These are phyloP conservation scores for Sutorius eximius DNA, from an alignment of 1,284 basidiomycete genomes.

Conservation along the genomic window DNA sequence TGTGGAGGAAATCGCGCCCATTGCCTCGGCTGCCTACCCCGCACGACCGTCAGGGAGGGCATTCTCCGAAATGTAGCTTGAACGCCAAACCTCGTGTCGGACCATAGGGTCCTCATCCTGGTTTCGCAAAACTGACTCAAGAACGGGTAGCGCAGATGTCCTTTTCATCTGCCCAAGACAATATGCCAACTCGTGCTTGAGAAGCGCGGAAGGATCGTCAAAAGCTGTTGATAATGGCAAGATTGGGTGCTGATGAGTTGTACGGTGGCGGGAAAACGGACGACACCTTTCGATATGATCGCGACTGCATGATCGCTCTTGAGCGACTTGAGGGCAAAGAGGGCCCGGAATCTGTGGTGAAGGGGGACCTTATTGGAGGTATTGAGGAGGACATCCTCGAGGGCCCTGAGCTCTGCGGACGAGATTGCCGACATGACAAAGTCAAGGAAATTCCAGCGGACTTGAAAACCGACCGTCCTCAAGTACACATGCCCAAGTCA, in stretches of 20 bases:
- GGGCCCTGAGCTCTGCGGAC: constrained; percentile 48
- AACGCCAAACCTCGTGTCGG: constrained; percentile 78
- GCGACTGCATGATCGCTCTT: constrained; percentile 78
- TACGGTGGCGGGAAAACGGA: background rate
- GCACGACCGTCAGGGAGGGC: constrained; percentile 7
- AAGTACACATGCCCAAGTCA: constrained; percentile 75
- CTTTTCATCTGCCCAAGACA: constrained; percentile 92
- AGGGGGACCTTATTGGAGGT: constrained; percentile 71
- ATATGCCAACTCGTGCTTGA: constrained; percentile 98
- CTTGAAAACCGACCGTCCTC: constrained; percentile 25
- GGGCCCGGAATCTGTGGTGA: constrained; percentile 87
- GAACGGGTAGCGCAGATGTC: constrained; percentile 71
- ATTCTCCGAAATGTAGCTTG: background rate
- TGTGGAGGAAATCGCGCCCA: constrained; percentile 87
- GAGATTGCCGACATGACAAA: constrained; percentile 34
- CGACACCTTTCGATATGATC: constrained; percentile 82
- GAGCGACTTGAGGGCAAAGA: constrained; percentile 92
- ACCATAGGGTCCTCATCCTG: constrained; percentile 92
- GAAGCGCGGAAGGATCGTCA: constrained; percentile 81
- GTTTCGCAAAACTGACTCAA: constrained; percentile 77
- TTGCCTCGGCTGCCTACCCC: constrained; percentile 89
- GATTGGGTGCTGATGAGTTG: background rate
- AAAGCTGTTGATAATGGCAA: constrained; percentile 59
- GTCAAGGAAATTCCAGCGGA: constrained; percentile 32
- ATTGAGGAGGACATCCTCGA: constrained; percentile 78